Conservation (phyloP, 208 protist genomes). For the Crithidia sp. region DNA sequence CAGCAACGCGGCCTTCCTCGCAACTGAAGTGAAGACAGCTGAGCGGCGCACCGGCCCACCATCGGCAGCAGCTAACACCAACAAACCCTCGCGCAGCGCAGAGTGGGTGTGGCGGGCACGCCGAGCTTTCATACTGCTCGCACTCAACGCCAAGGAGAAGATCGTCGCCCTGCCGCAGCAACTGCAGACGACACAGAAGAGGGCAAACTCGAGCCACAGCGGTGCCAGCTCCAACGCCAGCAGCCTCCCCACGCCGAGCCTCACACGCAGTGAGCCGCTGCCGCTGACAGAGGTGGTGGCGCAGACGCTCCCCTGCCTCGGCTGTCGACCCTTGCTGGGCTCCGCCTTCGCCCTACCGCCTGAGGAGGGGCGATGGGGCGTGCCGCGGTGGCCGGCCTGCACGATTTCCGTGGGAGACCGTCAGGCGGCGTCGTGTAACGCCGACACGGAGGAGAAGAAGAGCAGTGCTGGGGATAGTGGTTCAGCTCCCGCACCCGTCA, state of each 20-base stretch:
- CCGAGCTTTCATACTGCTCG: neutral
- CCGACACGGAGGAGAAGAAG: neutral
- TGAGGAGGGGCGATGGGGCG: slow-evolving; percentile 9
- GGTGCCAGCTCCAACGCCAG: neutral
- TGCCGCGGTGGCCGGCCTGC: slow-evolving; percentile 14
- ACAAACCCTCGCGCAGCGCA: slow-evolving; percentile 9
- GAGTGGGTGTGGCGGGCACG: slow-evolving; percentile 13
- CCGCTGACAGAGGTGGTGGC: slow-evolving; percentile 16
- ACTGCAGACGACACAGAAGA: neutral
- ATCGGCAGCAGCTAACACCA: neutral
- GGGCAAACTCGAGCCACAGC: neutral
- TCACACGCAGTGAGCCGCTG: neutral
- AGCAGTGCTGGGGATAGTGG: neutral
- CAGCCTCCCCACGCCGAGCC: neutral
- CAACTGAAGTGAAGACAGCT: neutral
- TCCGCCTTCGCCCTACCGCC: neutral
- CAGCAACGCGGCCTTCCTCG: too few relatives aligned
- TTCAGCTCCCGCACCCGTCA: neutral
- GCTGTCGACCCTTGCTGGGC: neutral
- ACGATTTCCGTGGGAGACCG: neutral
- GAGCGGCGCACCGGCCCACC: neutral
- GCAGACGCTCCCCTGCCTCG: slow-evolving; percentile 13
- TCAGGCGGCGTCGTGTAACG: neutral
- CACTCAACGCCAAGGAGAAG: neutral
- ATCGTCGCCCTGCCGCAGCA: neutral